Conservation (phyloP, 2,329 filamentous ascomycete genomes). For the Drechslerella coelobrocha region DNA sequence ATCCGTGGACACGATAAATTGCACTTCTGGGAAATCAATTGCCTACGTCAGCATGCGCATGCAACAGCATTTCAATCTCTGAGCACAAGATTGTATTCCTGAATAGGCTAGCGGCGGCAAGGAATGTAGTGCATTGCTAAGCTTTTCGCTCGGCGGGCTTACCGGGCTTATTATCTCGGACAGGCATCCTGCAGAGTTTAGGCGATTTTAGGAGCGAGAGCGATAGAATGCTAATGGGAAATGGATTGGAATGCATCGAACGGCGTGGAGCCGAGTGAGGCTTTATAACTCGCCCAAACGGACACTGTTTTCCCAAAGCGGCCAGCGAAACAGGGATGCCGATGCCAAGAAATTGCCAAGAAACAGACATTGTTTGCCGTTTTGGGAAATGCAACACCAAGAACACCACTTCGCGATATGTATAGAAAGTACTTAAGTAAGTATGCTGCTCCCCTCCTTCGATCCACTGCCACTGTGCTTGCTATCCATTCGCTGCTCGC, state of each 20-base stretch:
- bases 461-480: neutral
- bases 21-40: conserved; percentile 35
- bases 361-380: conserved; percentile 42
- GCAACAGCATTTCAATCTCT: neutral
- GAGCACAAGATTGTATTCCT: conserved; percentile 28
- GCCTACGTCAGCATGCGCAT: neutral
- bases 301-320: neutral
- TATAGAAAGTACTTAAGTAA: neutral
- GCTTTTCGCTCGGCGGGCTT: neutral
- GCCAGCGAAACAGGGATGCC: conserved; percentile 10
- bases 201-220: too few relatives aligned
- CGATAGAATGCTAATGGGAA: too few relatives aligned
- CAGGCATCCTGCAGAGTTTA: neutral
- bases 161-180: neutral
- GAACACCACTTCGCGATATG: neutral
- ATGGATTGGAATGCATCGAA: too few relatives aligned
- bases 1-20: conserved; percentile 56
- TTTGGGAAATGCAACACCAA: conserved; percentile 16
- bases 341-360: conserved; percentile 23
- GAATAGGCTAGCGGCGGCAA: conserved; percentile 28
- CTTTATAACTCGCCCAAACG: too few relatives aligned
- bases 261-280: too few relatives aligned
- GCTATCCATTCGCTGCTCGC: neutral
- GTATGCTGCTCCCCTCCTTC: neutral
- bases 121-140: conserved; percentile 11